phyloP scores from a whole-genome alignment of 441 rosid genomes.

The Lepidium campestre region DNA sequence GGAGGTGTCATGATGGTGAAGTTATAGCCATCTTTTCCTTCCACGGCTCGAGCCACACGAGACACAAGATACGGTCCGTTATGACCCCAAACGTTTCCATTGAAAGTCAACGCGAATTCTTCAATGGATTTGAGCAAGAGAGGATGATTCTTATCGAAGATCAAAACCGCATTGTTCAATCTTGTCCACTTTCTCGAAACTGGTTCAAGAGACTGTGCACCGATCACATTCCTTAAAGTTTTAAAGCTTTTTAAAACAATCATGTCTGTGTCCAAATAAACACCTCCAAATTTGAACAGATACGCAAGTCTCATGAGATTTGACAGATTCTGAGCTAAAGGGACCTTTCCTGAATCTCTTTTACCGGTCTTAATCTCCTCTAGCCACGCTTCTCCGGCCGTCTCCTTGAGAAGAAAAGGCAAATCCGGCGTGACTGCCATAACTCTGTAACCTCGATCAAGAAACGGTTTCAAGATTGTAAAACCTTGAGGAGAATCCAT shows the following conservation, averaged over 20 bases:
- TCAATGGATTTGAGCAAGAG: slow-evolving; percentile 39
- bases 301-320: slow-evolving; percentile 47
- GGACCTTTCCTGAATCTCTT: slow-evolving; percentile 49
- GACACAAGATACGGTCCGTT: slow-evolving; percentile 69
- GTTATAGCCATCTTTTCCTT: slow-evolving; percentile 30
- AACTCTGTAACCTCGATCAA: slow-evolving; percentile 37
- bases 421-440: slow-evolving; percentile 46
- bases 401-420: slow-evolving; percentile 37
- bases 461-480: slow-evolving; percentile 35
- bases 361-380: slow-evolving; percentile 35
- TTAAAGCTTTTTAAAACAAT: slow-evolving; percentile 39
- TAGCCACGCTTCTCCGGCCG: slow-evolving; percentile 50
- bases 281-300: slow-evolving; percentile 52
- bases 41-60: slow-evolving; percentile 41
- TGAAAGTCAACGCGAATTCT: slow-evolving; percentile 51
- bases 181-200: slow-evolving; percentile 52
- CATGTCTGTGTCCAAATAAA: slow-evolving; percentile 54
- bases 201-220: slow-evolving; percentile 46
- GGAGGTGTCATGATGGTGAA: slow-evolving; percentile 44
- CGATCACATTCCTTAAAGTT: slow-evolving; percentile 42
- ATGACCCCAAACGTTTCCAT: slow-evolving; percentile 65
- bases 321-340: slow-evolving; percentile 55
- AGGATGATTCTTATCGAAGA: slow-evolving; percentile 52
- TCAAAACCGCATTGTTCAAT: slow-evolving; percentile 52
- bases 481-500: slow-evolving; percentile 45